phyloP scores from a whole-genome alignment of 31 red algal species.

The Asparagopsis taxiformis region DNA sequence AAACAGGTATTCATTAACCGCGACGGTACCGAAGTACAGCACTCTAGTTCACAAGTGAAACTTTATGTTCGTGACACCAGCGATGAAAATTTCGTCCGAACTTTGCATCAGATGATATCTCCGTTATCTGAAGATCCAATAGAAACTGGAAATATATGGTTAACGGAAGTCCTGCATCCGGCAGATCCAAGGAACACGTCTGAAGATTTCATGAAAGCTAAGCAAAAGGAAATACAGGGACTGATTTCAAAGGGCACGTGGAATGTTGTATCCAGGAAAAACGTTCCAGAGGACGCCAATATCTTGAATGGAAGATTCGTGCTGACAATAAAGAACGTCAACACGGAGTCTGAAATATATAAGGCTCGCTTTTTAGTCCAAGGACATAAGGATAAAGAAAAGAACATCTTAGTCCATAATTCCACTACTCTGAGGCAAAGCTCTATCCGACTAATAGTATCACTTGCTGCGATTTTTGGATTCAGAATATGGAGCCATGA shows the following conservation, averaged over 20 bases:
- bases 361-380: slow-evolving; percentile 15
- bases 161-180: slow-evolving; percentile 4
- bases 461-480: slow-evolving; percentile 8
- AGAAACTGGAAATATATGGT: not conserved
- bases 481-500: slow-evolving; percentile 15
- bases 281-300: slow-evolving; percentile 12
- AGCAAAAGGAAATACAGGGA: not conserved
- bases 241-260: not conserved
- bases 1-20: not conserved
- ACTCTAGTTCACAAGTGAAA: not conserved
- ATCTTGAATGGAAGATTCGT: slow-evolving; percentile 18
- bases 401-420: slow-evolving; percentile 8
- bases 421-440: not conserved
- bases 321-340: slow-evolving; percentile 11
- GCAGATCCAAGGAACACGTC: not conserved
- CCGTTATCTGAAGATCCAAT: too few relatives aligned
- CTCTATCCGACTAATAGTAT: slow-evolving; percentile 13
- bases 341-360: not conserved
- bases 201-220: not conserved
- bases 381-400: slow-evolving; percentile 1
- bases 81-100: not conserved
- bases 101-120: too few relatives aligned
- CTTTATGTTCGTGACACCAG: not conserved
- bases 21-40: not conserved
- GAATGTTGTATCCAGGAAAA: not conserved